Conservation (phyloP, 148 eudicot species). For the Camellia japonica region DNA sequence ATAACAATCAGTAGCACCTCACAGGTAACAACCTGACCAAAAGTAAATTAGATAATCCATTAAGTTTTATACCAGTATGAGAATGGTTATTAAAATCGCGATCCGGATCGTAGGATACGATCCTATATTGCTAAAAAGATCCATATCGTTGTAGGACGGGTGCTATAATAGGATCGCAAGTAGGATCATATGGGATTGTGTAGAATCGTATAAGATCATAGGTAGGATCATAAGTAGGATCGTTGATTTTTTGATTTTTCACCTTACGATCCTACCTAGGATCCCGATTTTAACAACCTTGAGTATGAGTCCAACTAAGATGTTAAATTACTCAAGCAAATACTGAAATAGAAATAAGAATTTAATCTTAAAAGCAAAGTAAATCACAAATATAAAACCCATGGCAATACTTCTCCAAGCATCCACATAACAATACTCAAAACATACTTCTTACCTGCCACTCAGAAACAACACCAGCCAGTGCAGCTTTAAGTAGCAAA, state of each 20-base stretch:
- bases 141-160: too few relatives aligned
- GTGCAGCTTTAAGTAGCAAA: constrained; percentile 47
- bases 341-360: not conserved
- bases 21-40: constrained; percentile 48
- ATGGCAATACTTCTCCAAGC: not conserved
- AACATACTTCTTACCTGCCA: constrained; percentile 46
- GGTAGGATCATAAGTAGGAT: too few relatives aligned
- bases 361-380: not conserved
- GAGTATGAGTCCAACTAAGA: not conserved
- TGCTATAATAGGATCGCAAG: too few relatives aligned
- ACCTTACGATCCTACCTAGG: too few relatives aligned
- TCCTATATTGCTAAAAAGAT: too few relatives aligned
- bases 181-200: too few relatives aligned
- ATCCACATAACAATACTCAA: not conserved
- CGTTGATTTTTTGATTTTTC: too few relatives aligned
- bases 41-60: constrained; percentile 6
- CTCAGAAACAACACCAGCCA: constrained; percentile 46
- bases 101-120: too few relatives aligned
- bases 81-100: too few relatives aligned
- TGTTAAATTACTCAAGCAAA: not conserved
- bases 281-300: too few relatives aligned
- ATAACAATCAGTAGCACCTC: constrained; percentile 51
- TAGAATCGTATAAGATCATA: too few relatives aligned
- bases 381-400: not conserved
- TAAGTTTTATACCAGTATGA: too few relatives aligned